These are phyloP conservation scores for Calonectria ilicicola DNA, from an alignment of 2,329 filamentous ascomycete species.

Conservation along the genomic window DNA sequence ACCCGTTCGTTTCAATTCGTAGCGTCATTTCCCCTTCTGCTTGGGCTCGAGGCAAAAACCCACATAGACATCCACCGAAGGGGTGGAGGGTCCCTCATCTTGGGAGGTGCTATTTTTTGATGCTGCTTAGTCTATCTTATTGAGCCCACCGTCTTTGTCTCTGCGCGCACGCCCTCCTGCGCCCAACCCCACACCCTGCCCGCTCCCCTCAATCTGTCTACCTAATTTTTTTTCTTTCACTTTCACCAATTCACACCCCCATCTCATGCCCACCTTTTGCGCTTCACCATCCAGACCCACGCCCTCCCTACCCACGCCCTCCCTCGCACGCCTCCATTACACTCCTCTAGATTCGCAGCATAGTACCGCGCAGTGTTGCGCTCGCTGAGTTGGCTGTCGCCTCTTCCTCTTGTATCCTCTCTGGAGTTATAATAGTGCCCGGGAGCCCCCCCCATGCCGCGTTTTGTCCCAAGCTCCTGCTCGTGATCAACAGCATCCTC, in stretches of 20 bases:
- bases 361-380: conserved; percentile 22
- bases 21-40: conserved; percentile 30
- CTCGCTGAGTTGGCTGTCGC: conserved; percentile 35
- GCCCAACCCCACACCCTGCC: neutral
- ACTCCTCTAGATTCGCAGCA: conserved; percentile 5
- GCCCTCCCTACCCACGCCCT: conserved; percentile 26
- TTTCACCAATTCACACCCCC: conserved; percentile 15
- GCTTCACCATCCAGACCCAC: neutral
- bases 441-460: conserved; percentile 25
- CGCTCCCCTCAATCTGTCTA: neutral
- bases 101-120: conserved; percentile 29
- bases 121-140: conserved; percentile 22
- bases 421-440: conserved; percentile 31
- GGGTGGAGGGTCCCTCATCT: conserved; percentile 21
- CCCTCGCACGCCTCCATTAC: too few relatives aligned
- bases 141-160: conserved; percentile 13
- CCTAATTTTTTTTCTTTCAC: neutral
- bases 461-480: conserved; percentile 42
- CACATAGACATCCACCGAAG: neutral
- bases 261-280: conserved; percentile 1
- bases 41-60: conserved; percentile 16
- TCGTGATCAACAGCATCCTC: conserved; percentile 37
- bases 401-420: conserved; percentile 23
- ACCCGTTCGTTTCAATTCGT: conserved; percentile 39
- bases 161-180: conserved; percentile 13